Conservation (phyloP, 441 rosid species). For the Macaranga tanarius region DNA sequence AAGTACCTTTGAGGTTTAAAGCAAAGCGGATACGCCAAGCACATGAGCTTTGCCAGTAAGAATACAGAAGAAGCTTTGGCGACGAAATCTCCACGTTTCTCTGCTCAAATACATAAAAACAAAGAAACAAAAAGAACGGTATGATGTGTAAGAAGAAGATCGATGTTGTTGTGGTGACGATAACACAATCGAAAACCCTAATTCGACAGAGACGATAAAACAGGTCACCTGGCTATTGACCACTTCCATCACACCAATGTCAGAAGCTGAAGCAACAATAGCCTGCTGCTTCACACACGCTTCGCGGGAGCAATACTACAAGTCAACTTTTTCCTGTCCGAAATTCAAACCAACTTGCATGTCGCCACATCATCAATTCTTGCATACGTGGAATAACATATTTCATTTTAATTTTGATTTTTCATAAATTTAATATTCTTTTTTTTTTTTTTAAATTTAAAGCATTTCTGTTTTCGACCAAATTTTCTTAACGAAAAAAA, state of each 20-base stretch:
- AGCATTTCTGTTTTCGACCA: too few species aligned
- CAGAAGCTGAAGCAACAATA: background rate
- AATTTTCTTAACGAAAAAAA: too few species aligned
- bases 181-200: background rate
- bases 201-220: background rate
- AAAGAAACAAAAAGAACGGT: background rate
- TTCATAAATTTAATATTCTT: too few species aligned
- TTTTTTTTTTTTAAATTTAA: too few species aligned
- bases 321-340: too few species aligned
- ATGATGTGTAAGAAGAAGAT: too few species aligned
- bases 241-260: background rate
- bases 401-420: too few species aligned
- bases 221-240: background rate
- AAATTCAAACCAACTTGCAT: too few species aligned
- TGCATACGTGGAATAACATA: too few species aligned
- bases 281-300: too few species aligned
- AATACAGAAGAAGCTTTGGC: slow-evolving; percentile 40
- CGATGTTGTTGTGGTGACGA: background rate
- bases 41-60: slow-evolving; percentile 64
- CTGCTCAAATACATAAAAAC: slow-evolving; percentile 9
- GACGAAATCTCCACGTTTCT: slow-evolving; percentile 14
- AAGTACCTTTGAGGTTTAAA: slow-evolving; percentile 48
- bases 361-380: too few species aligned
- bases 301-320: too few species aligned
- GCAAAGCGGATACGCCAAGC: slow-evolving; percentile 72